phyloP scores from a whole-genome alignment of 305 asterid species.

The Ilex paraguariensis region DNA sequence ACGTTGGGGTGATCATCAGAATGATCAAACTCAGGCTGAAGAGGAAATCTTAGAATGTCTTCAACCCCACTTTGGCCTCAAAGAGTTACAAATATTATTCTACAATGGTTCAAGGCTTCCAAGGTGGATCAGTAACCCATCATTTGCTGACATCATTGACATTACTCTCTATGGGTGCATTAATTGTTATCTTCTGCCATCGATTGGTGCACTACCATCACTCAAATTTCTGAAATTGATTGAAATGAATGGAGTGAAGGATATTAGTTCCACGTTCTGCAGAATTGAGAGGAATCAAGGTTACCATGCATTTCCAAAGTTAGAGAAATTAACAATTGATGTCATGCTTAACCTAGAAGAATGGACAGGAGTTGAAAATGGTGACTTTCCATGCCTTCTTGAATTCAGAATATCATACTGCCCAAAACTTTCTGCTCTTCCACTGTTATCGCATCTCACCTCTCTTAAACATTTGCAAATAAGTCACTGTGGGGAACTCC shows the following conservation, averaged over 20 bases:
- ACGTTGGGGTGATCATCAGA: not conserved
- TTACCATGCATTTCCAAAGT: slow-evolving; percentile 22
- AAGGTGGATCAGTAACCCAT: slow-evolving; percentile 27
- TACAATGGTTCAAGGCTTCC: slow-evolving; percentile 27
- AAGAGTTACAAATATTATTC: slow-evolving; percentile 7
- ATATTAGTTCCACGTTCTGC: slow-evolving; percentile 19
- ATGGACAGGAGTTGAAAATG: slow-evolving; percentile 17
- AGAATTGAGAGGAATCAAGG: slow-evolving; percentile 3
- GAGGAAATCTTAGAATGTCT: not conserved
- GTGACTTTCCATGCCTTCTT: slow-evolving; percentile 18
- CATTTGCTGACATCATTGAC: slow-evolving; percentile 12
- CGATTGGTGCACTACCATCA: slow-evolving; percentile 29
- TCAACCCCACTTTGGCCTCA: not conserved
- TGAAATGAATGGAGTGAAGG: slow-evolving; percentile 23
- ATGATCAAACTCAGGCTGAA: not conserved
- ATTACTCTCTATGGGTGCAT: slow-evolving; percentile 22
- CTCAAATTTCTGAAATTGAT: slow-evolving; percentile 17
- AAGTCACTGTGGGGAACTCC: slow-evolving; percentile 2
- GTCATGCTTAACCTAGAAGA: slow-evolving; percentile 17
- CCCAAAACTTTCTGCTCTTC: slow-evolving; percentile 7
- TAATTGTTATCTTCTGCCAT: slow-evolving; percentile 16
- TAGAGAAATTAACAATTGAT: slow-evolving; percentile 26
- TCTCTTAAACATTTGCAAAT: slow-evolving; percentile 16
- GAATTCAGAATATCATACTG: slow-evolving; percentile 3
- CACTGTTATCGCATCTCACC: slow-evolving; percentile 11